These are phyloP conservation scores for Telfairia occidentalis DNA, from an alignment of 331 rosid genomes.

Conservation along the genomic window DNA sequence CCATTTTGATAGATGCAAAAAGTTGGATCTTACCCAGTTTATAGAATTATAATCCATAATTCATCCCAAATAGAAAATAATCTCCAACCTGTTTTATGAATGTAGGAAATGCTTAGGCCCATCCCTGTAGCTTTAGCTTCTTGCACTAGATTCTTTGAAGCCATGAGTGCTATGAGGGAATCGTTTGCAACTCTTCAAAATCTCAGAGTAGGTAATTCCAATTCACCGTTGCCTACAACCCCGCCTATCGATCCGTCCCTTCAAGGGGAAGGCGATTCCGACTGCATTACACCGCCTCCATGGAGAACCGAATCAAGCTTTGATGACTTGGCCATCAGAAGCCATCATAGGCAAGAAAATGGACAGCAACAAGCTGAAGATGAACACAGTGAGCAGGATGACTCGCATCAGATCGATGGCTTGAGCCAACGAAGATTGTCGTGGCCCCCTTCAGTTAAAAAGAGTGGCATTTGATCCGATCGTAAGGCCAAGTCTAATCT, in stretches of 20 bases:
- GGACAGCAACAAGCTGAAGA: conserved; percentile 16
- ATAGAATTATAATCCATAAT: not conserved
- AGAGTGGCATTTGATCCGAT: conserved; percentile 24
- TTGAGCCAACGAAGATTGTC: conserved; percentile 37
- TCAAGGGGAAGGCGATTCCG: conserved; percentile 38
- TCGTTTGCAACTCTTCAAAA: conserved; percentile 80
- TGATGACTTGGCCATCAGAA: conserved; percentile 49
- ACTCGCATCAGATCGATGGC: conserved; percentile 21
- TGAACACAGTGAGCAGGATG: conserved; percentile 18
- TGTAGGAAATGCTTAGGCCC: conserved; percentile 92
- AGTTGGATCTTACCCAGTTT: not conserved
- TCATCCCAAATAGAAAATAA: not conserved
- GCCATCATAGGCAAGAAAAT: conserved; percentile 28
- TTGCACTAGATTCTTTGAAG: conserved; percentile 85
- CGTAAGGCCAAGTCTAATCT: not conserved
- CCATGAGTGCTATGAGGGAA: conserved; percentile 96
- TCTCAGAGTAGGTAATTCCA: conserved; percentile 58
- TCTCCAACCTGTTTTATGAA: not conserved
- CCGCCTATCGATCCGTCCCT: conserved; percentile 53
- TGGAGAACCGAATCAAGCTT: conserved; percentile 58
- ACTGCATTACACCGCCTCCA: conserved; percentile 54
- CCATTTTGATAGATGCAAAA: not conserved
- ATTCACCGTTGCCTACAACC: conserved; percentile 32
- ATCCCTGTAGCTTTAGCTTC: conserved; percentile 90
- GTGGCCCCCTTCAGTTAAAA: conserved; percentile 43